Evolutionary conservation across 345 rosid genomes (phyloP), one percentile per base, ranked within the genome.

Genomic region (Stellera chamaejasme): DNA sequence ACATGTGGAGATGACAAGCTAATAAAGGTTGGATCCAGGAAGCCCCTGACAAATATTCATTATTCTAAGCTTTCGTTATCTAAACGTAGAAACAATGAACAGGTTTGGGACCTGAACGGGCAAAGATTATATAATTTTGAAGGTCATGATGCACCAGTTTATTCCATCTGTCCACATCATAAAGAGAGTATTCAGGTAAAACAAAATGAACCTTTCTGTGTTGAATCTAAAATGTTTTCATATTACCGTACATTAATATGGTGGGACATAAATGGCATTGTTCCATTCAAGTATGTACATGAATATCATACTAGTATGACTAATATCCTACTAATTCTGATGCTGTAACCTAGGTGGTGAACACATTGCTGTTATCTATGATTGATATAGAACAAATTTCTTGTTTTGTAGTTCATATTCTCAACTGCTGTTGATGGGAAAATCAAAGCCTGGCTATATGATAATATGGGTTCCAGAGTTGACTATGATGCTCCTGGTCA

Each of bases 1-100:
- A 88, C 92, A 39, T 91, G 98, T 71, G 96, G 95, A 76, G 92
- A 88, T 66, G 98, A 91, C 67, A 83, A 80, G 68, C 69, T 88
- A 55, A 83, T 91, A 69, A 91, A 88, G 92, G 98, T 82, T 52
- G 68, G 66, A 28, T 19, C 50, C 26, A 28, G 54, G 44, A 62
- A 60, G 19, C 46, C 52, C 14, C 5, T 41, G 13, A 32, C 13
- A 41, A 10, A 46, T 67, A 50, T 43, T 51, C 4, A 61, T 64
- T 48, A 58, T 61, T 43, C 41, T 25, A 32, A 39, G 52, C 8
- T 53, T 3, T 36, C 45, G n/a, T 61, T 58, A 14, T 65, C 69
- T 75, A 70, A 67, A 63, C 23, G 5, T 65, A 45, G 45, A 64
- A 46, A 54, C 25, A 58, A 64, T 60, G 73, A 74, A 70, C 88